Base-by-base conservation (phyloP, 1,284 basidiomycete species). In the Leucocoprinus gongylophorus region DNA sequence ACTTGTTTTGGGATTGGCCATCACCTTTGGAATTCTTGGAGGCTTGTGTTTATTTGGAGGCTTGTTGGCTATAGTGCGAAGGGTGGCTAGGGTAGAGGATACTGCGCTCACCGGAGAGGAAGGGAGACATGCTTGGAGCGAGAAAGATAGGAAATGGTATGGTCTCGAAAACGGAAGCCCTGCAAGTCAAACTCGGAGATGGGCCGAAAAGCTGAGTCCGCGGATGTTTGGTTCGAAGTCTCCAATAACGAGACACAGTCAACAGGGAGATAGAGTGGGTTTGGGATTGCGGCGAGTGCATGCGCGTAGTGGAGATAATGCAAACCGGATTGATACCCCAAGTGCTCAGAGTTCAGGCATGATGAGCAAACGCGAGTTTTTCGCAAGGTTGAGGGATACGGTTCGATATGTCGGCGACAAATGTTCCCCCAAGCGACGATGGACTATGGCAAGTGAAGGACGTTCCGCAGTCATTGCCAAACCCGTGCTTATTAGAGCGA, bases 321-420 rank as follows among this genome's bases (percentile, higher is more conserved):
- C 57, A 57, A 62, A 49, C 62, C 67, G 45, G 57, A 61, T 54
- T 23, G 67, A 57, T 42, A 62, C 58, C 17, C 50, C 61, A 38
- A 54, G 53, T 20, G 56, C 47, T 5, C 41, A 40, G 39, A 77
- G 71, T 53, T 75, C 80, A 21, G 75, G 73, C 9, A 70, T 82
- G 37, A 81, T 86, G 73, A 80, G 73, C 62, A 88, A 88, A 63
- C 71, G 69, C 21, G 82, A 85, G 59, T 87, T 88, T 61, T 59
- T 87, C 46, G 71, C 73, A 18, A 76, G 68, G 61, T 72, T 88
- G 41, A 76, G 70, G 58, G 69, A 78, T 43, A 82, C 82, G 7
- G 79, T 82, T 32, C 72, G 85, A 51, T 75, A 79, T 43, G 83
- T 86, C 53, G 86, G 85, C 68, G 74, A 80, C 59, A 79, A 70